Conservation (phyloP, 169 alveolate genomes). For the Eimeria necatrix region DNA sequence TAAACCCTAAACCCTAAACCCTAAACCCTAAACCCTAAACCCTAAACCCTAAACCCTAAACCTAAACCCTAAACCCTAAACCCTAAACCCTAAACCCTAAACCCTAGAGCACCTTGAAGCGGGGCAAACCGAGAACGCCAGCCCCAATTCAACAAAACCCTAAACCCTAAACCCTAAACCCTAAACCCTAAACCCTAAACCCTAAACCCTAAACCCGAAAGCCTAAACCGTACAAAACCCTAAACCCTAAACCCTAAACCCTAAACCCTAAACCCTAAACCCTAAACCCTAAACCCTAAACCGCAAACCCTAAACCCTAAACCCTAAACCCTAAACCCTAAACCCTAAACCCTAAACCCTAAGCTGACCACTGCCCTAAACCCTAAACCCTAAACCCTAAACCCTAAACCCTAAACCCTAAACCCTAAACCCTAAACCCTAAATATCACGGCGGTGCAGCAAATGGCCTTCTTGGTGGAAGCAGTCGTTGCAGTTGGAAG, state of each 20-base stretch:
- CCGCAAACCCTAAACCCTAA: no score
- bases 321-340: neutral
- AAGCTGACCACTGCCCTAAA: no score
- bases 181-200: neutral
- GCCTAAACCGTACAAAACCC: no score
- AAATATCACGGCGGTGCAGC: neutral
- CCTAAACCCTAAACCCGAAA: neutral
- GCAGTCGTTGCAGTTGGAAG: neutral
- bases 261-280: no score
- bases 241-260: no score
- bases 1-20: neutral
- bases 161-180: no score
- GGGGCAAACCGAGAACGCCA: no score
- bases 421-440: neutral
- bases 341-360: neutral
- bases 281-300: no score
- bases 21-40: neutral
- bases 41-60: no score
- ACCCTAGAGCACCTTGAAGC: no score
- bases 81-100: neutral
- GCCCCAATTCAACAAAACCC: no score
- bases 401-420: neutral
- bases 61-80: neutral
- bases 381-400: neutral
- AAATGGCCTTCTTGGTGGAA: neutral